Conservation (phyloP, 768 basidiomycete species). For the Pleurotus tuber-regium region DNA sequence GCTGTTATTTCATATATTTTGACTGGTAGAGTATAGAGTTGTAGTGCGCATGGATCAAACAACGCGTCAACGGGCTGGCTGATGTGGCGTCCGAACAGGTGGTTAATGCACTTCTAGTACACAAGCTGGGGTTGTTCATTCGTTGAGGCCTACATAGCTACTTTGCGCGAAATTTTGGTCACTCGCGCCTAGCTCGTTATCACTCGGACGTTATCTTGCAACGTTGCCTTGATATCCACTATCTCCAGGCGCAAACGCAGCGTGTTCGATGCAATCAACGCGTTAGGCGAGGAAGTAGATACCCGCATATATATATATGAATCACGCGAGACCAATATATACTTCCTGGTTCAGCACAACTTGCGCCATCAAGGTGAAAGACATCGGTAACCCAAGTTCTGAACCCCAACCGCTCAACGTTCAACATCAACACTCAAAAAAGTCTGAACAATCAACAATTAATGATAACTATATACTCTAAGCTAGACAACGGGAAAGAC, state of each 20-base stretch:
- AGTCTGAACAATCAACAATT: background rate
- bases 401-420: background rate
- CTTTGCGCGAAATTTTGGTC: background rate
- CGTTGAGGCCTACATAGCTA: background rate
- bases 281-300: background rate
- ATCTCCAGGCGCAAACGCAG: background rate
- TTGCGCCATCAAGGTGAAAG: background rate
- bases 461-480: constrained; percentile 10
- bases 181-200: background rate
- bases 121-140: background rate
- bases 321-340: constrained; percentile 1
- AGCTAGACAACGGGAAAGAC: background rate
- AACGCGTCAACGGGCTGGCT: constrained; percentile 5
- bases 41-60: background rate
- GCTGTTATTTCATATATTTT: background rate
- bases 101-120: background rate
- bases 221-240: background rate
- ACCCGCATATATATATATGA: background rate
- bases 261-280: background rate
- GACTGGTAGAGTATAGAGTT: constrained; percentile 9
- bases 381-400: background rate
- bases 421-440: background rate
- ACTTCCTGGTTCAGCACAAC: constrained; percentile 11
- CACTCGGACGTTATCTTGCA: background rate
- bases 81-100: background rate